A percentile compares a stretch with the other conserved stretches of the same genome.
Conservation (phyloP, 2,329 filamentous ascomycete genomes). For the Acrocalymma vagum region DNA sequence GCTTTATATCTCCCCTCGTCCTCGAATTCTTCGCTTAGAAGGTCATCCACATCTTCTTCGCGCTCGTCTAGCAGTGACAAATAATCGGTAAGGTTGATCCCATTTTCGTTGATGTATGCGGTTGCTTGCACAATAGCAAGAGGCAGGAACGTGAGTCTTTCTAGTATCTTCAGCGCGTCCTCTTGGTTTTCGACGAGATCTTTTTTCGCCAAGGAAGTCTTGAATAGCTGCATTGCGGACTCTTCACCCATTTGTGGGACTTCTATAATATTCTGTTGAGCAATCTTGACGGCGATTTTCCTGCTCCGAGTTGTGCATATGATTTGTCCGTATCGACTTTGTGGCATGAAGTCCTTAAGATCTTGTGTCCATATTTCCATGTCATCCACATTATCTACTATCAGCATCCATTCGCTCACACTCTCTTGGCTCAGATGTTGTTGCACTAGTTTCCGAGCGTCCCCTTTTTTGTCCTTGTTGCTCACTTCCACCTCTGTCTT, state of each 20-base stretch:
- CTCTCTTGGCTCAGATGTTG: constrained; percentile 22
- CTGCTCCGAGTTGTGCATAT: constrained; percentile 1
- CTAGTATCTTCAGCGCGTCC: constrained; percentile 3
- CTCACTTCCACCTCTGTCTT: constrained; percentile 23
- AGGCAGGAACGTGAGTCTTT: constrained; percentile 48
- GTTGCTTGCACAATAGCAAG: constrained; percentile 29
- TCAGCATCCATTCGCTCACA: constrained; percentile 28
- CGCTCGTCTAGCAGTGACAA: constrained; percentile 35
- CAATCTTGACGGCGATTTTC: constrained; percentile 1
- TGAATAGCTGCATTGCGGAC: constrained; percentile 23
- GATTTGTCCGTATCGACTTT: background rate
- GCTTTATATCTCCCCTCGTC: constrained; percentile 42
- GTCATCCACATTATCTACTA: constrained; percentile 36
- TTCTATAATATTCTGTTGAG: background rate
- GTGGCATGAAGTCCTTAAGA: background rate
- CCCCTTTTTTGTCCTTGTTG: no score
- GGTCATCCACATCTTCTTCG: constrained; percentile 38
- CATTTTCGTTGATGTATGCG: constrained; percentile 46
- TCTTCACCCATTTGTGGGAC: constrained; percentile 18
- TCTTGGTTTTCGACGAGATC: constrained; percentile 19
- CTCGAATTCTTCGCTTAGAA: constrained; percentile 49
- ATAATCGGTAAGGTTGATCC: constrained; percentile 35
- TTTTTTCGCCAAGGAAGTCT: background rate
- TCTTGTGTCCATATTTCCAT: background rate
- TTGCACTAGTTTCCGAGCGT: background rate